Evolutionary conservation across 139 green algal species (phyloP).

Genomic region (Chlorella sp.): DNA sequence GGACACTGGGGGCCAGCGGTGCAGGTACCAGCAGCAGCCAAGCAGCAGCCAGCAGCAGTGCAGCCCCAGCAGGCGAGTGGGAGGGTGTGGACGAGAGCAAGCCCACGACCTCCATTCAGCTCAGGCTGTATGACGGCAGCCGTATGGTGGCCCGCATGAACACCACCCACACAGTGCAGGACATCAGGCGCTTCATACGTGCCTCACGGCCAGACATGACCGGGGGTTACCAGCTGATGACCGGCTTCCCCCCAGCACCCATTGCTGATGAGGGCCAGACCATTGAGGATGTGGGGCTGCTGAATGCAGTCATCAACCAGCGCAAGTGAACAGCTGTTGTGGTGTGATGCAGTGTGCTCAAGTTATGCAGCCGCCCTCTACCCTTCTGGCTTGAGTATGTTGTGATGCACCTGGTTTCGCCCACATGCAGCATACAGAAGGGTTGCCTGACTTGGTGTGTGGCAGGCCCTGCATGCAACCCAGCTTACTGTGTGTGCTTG

Average conservation of each 20-base stretch:
- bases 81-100: constrained; percentile 58
- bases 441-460: too few species aligned
- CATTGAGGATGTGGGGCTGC: constrained; percentile 68
- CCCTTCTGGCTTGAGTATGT: too few species aligned
- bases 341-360: too few species aligned
- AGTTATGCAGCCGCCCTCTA: too few species aligned
- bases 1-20: constrained; percentile 32
- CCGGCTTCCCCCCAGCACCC: constrained; percentile 57
- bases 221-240: constrained; percentile 39
- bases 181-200: constrained; percentile 80
- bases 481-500: too few species aligned
- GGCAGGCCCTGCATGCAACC: too few species aligned
- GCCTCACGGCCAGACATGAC: constrained; percentile 54
- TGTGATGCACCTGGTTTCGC: too few species aligned
- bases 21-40: constrained; percentile 2
- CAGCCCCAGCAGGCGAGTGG: constrained; percentile 45
- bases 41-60: not conserved
- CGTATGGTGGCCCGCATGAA: constrained; percentile 83
- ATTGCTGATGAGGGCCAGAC: constrained; percentile 61
- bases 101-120: constrained; percentile 80
- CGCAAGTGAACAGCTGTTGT: too few species aligned
- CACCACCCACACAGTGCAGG: constrained; percentile 61
- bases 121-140: constrained; percentile 73
- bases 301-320: constrained; percentile 79
- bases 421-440: too few species aligned